A percentile compares a stretch with the other conserved stretches of the same genome.
These are phyloP conservation scores for Globomyces pollinis-pini DNA, from an alignment of 192 early-diverging fungal genomes.

Conservation along the genomic window DNA sequence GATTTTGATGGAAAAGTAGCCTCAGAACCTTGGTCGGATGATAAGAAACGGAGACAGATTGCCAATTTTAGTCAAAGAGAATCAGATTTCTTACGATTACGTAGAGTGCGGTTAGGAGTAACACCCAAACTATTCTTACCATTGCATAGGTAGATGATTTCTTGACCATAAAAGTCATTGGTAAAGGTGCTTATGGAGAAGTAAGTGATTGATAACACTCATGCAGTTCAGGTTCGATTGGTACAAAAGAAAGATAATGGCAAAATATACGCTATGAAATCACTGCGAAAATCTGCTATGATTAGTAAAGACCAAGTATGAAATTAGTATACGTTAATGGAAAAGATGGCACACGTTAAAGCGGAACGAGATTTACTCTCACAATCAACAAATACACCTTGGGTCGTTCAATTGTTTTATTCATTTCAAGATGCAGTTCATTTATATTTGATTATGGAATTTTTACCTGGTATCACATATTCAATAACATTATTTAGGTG, in stretches of 20 bases:
- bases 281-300: conserved; percentile 93
- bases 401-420: conserved; percentile 97
- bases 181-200: conserved; percentile 98
- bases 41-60: conserved; percentile 81
- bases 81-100: conserved; percentile 85
- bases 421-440: conserved; percentile 94
- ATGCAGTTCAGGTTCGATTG: conserved; percentile 63
- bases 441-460: conserved; percentile 99
- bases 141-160: conserved; percentile 95
- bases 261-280: conserved; percentile 99
- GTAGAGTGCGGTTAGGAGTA: conserved; percentile 76
- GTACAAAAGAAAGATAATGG: conserved; percentile 95
- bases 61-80: conserved; percentile 75
- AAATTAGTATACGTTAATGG: background rate
- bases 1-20: conserved; percentile 73
- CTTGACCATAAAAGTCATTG: conserved; percentile 94
- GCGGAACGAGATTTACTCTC: conserved; percentile 98
- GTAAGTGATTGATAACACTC: conserved; percentile 10
- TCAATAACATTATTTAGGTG: too few species aligned
- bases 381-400: conserved; percentile 80
- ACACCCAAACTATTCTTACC: too few species aligned
- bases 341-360: conserved; percentile 85
- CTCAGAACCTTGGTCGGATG: conserved; percentile 72
- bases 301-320: conserved; percentile 92
- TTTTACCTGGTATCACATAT: too few species aligned